phyloP scores from a whole-genome alignment of 1,139 yeast species.

The Zygosaccharomyces sapae region DNA sequence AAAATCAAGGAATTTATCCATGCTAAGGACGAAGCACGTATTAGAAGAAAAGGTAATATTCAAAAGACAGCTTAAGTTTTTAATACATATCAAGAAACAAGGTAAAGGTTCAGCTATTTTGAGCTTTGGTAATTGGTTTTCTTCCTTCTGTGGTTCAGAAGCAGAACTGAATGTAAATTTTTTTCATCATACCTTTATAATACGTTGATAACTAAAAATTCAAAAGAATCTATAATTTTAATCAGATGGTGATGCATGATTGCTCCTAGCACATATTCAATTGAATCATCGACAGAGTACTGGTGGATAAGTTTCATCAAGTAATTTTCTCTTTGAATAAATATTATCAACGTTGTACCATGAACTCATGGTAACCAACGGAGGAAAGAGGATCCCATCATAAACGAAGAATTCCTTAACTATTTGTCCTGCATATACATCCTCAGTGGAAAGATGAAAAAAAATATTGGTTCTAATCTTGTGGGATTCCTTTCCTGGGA shows the following conservation, averaged over 20 bases:
- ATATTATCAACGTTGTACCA: conserved; percentile 25
- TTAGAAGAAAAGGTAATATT: conserved; percentile 26
- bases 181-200: conserved; percentile 30
- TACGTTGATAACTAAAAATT: conserved; percentile 5
- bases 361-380: conserved; percentile 30
- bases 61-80: conserved; percentile 11
- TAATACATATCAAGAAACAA: neutral
- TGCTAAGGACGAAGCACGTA: conserved; percentile 24
- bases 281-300: conserved; percentile 38
- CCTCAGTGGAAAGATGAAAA: conserved; percentile 34
- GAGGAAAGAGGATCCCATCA: conserved; percentile 23
- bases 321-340: conserved; percentile 3
- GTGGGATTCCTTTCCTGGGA: conserved; percentile 2
- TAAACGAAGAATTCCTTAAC: conserved; percentile 41
- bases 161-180: conserved; percentile 36
- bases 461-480: conserved; percentile 9
- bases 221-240: conserved; percentile 5
- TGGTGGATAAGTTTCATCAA: conserved; percentile 37
- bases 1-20: conserved; percentile 32
- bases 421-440: conserved; percentile 39
- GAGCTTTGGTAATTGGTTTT: conserved; percentile 32
- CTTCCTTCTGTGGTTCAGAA: conserved; percentile 38
- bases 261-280: conserved; percentile 37
- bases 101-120: conserved; percentile 13
- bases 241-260: conserved; percentile 40